Conservation (phyloP, 108 stramenopile genomes). For the Stephanodiscus minutulus region DNA sequence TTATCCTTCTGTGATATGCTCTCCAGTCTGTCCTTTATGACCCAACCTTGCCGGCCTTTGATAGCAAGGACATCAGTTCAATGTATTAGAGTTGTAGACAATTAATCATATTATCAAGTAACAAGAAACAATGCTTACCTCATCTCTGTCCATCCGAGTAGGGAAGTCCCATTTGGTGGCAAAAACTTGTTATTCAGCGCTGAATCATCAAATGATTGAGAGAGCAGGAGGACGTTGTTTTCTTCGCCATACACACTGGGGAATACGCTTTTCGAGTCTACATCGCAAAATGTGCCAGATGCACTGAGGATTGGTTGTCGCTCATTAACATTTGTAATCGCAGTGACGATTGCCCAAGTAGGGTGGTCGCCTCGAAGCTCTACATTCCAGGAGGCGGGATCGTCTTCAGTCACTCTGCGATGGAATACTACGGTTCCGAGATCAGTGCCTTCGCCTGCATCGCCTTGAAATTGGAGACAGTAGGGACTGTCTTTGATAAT, state of each 20-base stretch:
- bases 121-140: conserved; percentile 22
- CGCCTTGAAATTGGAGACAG: conserved; percentile 26
- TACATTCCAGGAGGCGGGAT: conserved; percentile 38
- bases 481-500: conserved; percentile 32
- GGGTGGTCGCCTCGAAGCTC: conserved; percentile 29
- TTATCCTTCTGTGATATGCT: conserved; percentile 26
- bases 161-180: conserved; percentile 37
- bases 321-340: conserved; percentile 36
- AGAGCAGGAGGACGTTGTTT: conserved; percentile 35
- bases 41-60: conserved; percentile 36
- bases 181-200: conserved; percentile 22
- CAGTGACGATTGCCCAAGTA: conserved; percentile 44
- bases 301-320: conserved; percentile 27
- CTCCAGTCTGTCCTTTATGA: too few species aligned
- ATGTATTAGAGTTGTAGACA: too few species aligned
- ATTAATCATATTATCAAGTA: neutral
- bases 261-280: conserved; percentile 23
- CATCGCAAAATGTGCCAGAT: conserved; percentile 37
- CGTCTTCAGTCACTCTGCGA: conserved; percentile 37
- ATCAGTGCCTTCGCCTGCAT: conserved; percentile 29
- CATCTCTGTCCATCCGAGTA: conserved; percentile 39
- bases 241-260: conserved; percentile 41
- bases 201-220: conserved; percentile 47
- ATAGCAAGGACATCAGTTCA: too few species aligned
- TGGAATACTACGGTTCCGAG: conserved; percentile 42